phyloP scores from a whole-genome alignment of 2,329 filamentous ascomycete genomes.

The Diaporthe helianthi region DNA sequence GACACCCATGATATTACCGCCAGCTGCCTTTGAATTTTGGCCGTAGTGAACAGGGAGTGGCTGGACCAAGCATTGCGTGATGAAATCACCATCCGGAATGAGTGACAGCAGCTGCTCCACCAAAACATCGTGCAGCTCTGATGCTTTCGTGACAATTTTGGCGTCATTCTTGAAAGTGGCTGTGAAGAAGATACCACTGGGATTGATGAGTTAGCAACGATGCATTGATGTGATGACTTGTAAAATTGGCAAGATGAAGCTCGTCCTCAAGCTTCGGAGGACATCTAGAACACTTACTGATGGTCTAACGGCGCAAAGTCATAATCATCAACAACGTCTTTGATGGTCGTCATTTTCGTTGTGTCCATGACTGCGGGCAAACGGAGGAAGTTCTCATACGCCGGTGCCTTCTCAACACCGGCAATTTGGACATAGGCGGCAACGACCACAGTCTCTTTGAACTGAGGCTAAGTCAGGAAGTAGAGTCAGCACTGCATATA shows the following conservation, averaged over 20 bases:
- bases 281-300: not conserved
- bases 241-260: no score
- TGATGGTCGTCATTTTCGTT: not conserved
- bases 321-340: not conserved
- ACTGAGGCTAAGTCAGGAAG: conserved; percentile 6
- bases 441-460: conserved; percentile 6
- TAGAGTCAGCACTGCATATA: no score
- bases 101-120: conserved; percentile 34
- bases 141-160: conserved; percentile 44
- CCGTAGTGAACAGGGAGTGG: conserved; percentile 34
- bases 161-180: conserved; percentile 46
- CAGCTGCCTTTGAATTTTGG: not conserved
- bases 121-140: conserved; percentile 43
- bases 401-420: not conserved
- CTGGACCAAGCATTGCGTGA: conserved; percentile 40
- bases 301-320: not conserved
- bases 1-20: conserved; percentile 40
- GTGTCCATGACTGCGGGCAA: not conserved
- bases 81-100: conserved; percentile 37
- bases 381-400: conserved; percentile 5
- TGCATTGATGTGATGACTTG: not conserved
- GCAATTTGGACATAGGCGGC: not conserved
- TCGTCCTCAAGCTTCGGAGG: no score
- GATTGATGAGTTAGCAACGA: not conserved
- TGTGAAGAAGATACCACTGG: conserved; percentile 47